Evolutionary conservation across 345 rosid genomes (phyloP).

Genomic region (Firmiana major): DNA sequence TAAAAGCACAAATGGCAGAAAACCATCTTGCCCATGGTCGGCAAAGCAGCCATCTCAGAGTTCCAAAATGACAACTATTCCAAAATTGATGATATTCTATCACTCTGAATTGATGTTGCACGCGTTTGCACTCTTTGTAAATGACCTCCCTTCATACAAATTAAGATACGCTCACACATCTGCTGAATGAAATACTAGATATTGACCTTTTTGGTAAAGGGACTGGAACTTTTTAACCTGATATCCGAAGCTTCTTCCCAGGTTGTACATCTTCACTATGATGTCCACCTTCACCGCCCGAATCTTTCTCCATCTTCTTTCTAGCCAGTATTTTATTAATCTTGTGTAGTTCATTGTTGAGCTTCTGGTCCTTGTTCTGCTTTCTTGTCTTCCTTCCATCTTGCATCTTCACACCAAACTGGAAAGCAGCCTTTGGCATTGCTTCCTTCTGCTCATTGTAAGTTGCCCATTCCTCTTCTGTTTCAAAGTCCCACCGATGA

Average conservation of each 20-base stretch:
- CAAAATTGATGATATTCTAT: too few species aligned
- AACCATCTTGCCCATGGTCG: too few species aligned
- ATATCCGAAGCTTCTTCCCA: conserved; percentile 56
- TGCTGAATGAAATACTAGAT: not conserved
- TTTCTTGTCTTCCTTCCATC: conserved; percentile 93
- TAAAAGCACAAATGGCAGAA: too few species aligned
- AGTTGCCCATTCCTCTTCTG: conserved; percentile 96
- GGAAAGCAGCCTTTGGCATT: conserved; percentile 98
- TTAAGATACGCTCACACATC: not conserved
- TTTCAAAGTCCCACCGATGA: conserved; percentile 98
- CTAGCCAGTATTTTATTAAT: conserved; percentile 87
- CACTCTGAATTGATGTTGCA: too few species aligned
- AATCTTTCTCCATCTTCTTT: conserved; percentile 77
- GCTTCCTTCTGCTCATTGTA: conserved; percentile 99
- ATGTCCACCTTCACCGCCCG: conserved; percentile 46
- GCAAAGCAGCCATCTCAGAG: too few species aligned
- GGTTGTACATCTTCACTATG: conserved; percentile 42
- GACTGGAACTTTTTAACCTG: not conserved
- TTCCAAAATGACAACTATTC: too few species aligned
- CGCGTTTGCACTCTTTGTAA: too few species aligned
- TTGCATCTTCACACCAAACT: conserved; percentile 99
- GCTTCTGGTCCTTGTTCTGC: conserved; percentile 95
- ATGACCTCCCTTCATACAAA: too few species aligned
- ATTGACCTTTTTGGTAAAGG: not conserved
- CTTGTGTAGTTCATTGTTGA: conserved; percentile 82